Percentiles rank a stretch among this genome's conserved stretches.
These are phyloP conservation scores for Collybia sordida DNA, from an alignment of 768 basidiomycete genomes.

Conservation along the genomic window DNA sequence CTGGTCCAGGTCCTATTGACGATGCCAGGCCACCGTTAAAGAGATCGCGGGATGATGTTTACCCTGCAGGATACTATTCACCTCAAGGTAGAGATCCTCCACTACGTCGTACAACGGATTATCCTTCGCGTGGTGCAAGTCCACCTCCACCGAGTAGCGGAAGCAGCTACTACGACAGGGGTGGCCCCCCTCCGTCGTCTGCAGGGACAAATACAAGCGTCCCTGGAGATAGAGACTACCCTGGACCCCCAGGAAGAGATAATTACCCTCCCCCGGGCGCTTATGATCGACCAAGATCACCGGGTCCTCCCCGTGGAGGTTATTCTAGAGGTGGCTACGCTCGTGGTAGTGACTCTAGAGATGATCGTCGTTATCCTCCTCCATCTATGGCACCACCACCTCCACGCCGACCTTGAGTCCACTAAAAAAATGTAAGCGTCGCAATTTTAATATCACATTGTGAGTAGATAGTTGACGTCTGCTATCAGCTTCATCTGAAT, in stretches of 20 bases:
- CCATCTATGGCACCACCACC: conserved; percentile 21
- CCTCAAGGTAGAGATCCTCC: conserved; percentile 16
- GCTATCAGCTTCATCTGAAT: too few species aligned
- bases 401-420: conserved; percentile 12
- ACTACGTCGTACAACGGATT: conserved; percentile 23
- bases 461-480: too few species aligned
- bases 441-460: too few species aligned
- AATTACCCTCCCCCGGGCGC: conserved; percentile 27
- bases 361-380: conserved; percentile 36
- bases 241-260: conserved; percentile 24
- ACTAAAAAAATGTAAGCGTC: too few species aligned
- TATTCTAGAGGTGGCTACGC: conserved; percentile 21
- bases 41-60: conserved; percentile 42
- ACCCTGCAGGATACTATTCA: conserved; percentile 31
- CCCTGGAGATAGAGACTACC: conserved; percentile 30
- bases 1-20: conserved; percentile 28
- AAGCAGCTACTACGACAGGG: conserved; percentile 31
- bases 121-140: conserved; percentile 26
- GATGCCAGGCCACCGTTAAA: conserved; percentile 46
- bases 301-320: conserved; percentile 22
- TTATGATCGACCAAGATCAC: conserved; percentile 38
- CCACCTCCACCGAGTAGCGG: conserved; percentile 24
- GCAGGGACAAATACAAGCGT: conserved; percentile 13
- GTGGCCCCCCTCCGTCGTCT: conserved; percentile 22
- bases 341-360: conserved; percentile 24